Evolutionary conservation across 495 filamentous ascomycete species (phyloP).

Genomic region (Copromyces sp.): DNA sequence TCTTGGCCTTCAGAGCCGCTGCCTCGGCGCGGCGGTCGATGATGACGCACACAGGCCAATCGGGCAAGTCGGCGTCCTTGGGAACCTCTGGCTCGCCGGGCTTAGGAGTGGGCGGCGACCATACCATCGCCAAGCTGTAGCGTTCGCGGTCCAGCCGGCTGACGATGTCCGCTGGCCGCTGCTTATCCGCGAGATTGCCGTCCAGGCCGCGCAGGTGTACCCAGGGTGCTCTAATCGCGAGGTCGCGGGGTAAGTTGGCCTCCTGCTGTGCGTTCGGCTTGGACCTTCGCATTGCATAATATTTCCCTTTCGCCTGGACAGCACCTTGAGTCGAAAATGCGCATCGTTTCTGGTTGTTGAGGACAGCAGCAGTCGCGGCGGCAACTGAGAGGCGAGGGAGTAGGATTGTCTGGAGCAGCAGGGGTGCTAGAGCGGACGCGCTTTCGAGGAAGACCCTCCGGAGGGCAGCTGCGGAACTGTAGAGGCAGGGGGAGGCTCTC

Average conservation of each 20-base stretch:
- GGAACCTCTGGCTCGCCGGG: background rate
- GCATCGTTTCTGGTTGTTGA: background rate
- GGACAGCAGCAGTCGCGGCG: background rate
- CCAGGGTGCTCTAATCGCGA: background rate
- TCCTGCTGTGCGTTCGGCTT: background rate
- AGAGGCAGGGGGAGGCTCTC: slow-evolving; percentile 25
- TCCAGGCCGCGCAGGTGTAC: slow-evolving; percentile 42
- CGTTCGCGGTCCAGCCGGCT: slow-evolving; percentile 34
- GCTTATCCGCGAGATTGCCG: slow-evolving; percentile 37
- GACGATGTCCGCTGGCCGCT: slow-evolving; percentile 35
- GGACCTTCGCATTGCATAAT: background rate
- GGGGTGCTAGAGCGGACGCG: slow-evolving; percentile 1
- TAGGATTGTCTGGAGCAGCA: slow-evolving; percentile 9
- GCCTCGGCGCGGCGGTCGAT: slow-evolving; percentile 30
- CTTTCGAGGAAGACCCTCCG: slow-evolving; percentile 28
- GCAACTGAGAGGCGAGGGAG: slow-evolving; percentile 5
- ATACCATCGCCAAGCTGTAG: slow-evolving; percentile 51
- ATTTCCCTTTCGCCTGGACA: background rate
- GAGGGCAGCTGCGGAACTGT: slow-evolving; percentile 30
- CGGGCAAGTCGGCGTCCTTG: background rate
- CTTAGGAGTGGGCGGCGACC: slow-evolving; percentile 14
- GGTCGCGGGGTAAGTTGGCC: background rate
- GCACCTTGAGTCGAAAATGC: background rate
- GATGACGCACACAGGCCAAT: slow-evolving; percentile 56
- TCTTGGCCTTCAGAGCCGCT: slow-evolving; percentile 15